Conservation (phyloP, 306 rosid species). For the Nissolia schottii region DNA sequence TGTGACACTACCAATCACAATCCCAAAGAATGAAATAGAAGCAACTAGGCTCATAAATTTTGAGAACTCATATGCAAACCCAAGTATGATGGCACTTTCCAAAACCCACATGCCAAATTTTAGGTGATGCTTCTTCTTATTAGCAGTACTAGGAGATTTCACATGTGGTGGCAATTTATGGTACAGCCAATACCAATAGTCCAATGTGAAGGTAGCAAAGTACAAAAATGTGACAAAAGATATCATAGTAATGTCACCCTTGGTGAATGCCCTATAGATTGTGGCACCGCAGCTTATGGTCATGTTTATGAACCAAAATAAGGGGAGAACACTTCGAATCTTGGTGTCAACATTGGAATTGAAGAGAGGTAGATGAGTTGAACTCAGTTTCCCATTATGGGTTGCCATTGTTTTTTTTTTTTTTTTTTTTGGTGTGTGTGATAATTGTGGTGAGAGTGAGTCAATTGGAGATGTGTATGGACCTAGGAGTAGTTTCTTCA, state of each 20-base stretch:
- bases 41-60: background rate
- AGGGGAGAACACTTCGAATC: background rate
- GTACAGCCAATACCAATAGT: slow-evolving; percentile 3
- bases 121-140: background rate
- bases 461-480: background rate
- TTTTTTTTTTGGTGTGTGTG: background rate
- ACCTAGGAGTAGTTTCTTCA: background rate
- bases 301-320: background rate
- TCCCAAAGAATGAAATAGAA: background rate
- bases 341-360: background rate
- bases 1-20: background rate
- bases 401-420: background rate
- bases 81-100: slow-evolving; percentile 10
- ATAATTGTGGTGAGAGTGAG: background rate
- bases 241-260: background rate
- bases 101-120: slow-evolving; percentile 20
- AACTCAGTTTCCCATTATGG: background rate
- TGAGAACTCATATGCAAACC: slow-evolving; percentile 8
- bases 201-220: background rate
- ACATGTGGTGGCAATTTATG: background rate
- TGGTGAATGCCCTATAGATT: background rate
- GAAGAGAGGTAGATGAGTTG: background rate
- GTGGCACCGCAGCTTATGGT: background rate
- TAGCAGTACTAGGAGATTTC: background rate
- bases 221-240: background rate